Evolutionary conservation across 306 rosid genomes (phyloP).

Genomic region (Adenanthera pavonina): DNA sequence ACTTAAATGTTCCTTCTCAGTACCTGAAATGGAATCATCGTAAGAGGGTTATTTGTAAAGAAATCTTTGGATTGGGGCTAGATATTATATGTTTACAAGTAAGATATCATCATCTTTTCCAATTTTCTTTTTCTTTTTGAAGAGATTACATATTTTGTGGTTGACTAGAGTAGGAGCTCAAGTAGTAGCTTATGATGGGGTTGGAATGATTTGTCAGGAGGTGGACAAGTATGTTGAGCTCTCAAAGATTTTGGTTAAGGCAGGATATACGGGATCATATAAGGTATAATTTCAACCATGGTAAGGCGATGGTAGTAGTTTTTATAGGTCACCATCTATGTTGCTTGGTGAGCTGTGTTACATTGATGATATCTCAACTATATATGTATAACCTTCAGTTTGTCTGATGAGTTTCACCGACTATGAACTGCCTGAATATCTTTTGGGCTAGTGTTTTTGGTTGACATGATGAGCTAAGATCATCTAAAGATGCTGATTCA

Average conservation of each 20-base stretch:
- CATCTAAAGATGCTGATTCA: conserved; percentile 9
- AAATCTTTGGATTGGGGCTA: conserved; percentile 66
- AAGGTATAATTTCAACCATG: conserved; percentile 54
- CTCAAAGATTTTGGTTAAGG: conserved; percentile 60
- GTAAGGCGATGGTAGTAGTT: background rate
- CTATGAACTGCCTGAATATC: background rate
- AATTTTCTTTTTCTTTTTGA: background rate
- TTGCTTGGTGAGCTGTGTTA: conserved; percentile 1
- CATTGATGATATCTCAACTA: background rate
- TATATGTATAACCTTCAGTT: background rate
- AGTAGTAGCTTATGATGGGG: conserved; percentile 9
- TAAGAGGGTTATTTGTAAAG: conserved; percentile 63
- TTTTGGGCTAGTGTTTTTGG: conserved; percentile 17
- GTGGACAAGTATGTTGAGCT: conserved; percentile 83
- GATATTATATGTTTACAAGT: conserved; percentile 87
- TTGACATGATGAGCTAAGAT: conserved; percentile 8
- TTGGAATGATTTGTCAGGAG: conserved; percentile 56
- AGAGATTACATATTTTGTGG: background rate
- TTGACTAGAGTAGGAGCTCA: conserved; percentile 1
- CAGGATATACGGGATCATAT: conserved; percentile 75
- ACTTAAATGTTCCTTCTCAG: conserved; percentile 65
- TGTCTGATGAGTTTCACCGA: conserved; percentile 9
- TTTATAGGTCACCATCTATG: background rate
- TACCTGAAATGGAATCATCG: conserved; percentile 73
- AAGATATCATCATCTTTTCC: conserved; percentile 1